phyloP scores from a whole-genome alignment of 306 rosid genomes.

The Vigna angularis region DNA sequence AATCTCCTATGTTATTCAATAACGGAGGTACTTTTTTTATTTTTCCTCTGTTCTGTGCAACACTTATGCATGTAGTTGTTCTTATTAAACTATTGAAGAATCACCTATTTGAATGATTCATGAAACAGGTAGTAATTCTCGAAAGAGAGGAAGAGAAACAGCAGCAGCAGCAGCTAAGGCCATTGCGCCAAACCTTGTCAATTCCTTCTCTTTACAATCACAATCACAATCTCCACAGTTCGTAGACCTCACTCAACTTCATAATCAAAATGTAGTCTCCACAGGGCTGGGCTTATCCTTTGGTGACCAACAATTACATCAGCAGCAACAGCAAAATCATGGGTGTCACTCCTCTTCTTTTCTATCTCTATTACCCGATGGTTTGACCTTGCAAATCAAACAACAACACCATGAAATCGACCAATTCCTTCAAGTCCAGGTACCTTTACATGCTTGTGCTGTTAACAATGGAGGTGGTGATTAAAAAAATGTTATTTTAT shows the following conservation, averaged over 20 bases:
- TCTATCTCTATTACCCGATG: slow-evolving; percentile 63
- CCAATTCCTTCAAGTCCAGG: slow-evolving; percentile 82
- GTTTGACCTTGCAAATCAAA: slow-evolving; percentile 69
- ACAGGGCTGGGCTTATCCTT: slow-evolving; percentile 87
- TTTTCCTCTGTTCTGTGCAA: neutral
- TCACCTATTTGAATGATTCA: neutral
- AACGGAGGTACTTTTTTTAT: slow-evolving; percentile 54
- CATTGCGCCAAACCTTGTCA: slow-evolving; percentile 39
- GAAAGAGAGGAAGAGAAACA: slow-evolving; percentile 86
- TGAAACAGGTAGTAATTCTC: slow-evolving; percentile 45
- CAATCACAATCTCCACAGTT: slow-evolving; percentile 62
- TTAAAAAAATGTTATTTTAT: too few relatives aligned
- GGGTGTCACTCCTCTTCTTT: slow-evolving; percentile 54
- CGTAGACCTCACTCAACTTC: slow-evolving; percentile 85
- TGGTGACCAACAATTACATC: slow-evolving; percentile 54
- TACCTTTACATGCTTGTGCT: slow-evolving; percentile 27
- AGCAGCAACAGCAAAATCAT: slow-evolving; percentile 46
- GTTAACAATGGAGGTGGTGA: neutral
- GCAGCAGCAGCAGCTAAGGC: slow-evolving; percentile 14
- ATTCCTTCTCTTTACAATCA: slow-evolving; percentile 63
- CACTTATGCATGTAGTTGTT: neutral
- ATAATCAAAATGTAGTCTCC: slow-evolving; percentile 78
- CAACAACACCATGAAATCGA: slow-evolving; percentile 78
- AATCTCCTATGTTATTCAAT: slow-evolving; percentile 72
- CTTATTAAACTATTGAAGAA: neutral